Evolutionary conservation across 192 early-diverging fungal species (phyloP), one percentile per base, ranked within the genome.

Genomic region (Backusella macrospora): DNA sequence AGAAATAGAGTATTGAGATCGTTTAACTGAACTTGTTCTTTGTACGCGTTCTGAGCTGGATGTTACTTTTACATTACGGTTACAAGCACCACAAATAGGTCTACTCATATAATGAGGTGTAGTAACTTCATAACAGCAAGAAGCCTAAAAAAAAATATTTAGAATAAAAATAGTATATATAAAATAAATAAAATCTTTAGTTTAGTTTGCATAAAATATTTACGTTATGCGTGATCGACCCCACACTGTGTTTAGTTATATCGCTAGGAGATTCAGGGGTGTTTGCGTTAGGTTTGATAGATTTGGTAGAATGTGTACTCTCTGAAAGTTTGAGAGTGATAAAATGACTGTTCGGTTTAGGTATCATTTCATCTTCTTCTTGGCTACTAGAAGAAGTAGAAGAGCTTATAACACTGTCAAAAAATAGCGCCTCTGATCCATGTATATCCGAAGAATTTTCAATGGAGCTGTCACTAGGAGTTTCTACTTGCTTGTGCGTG

Each of bases 1-100:
- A 13, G 63, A 65, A 38, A 39, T 38, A 38, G 63, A 65, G 14
- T 38, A 14, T 2, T 34, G 63, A 65, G 34, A 65, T 9, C 26
- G 15, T 13, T 38, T 39, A 38, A n/a, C 63, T 16, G 63, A 26
- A 15, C 3, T 47, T 47, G 46, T 47, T 47, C 46, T 47, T 47
- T 47, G 9, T 47, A 47, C 12, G 16, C 46, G 9, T 3, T 47
- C 46, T 0, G 46, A 47, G 16, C 63, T 65, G 3, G 63, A 34
- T 7, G 63, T 39, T 65, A 65, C 38, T 65, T 65, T 65, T 6
- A 65, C 63, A 65, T 65, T 65, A 39, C 63, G 63, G n/a, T 65
- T 39, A 65, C 63, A 65, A n/a, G 63, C 63, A 34, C 34, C 63
- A 65, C 63, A 65, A 13, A 65, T 65, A 7, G 63, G 63, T 34